Base-by-base conservation (phyloP, 164 flowering plant genomes). In the Chimonanthus salicifolius region DNA sequence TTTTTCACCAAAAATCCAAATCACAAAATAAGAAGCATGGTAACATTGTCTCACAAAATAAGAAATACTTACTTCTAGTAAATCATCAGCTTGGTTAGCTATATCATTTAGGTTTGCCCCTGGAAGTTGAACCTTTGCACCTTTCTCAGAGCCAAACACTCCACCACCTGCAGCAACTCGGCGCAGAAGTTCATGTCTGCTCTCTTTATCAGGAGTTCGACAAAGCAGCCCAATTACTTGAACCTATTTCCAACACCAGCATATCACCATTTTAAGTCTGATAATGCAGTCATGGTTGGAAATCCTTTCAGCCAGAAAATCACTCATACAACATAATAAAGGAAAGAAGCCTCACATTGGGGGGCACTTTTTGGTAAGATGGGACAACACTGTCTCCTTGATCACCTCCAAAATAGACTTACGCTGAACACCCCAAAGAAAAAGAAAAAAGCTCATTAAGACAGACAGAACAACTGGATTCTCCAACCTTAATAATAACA, bases 141-240 rank as follows among this genome's bases (percentile, higher is more conserved):
- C 90, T 69, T 89, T 84, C 72, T 87, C 84, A 75, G 86, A 69
- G 80, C 87, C 67, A 75, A 92, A 91, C 51, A 78, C 92, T 74
- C 99, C 98, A 74, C 99, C 99, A 75, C 98, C 98, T 20, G 87
- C 96, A 79, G 97, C 98, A n/a, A 95, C 99, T 76, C 96, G 86
- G 51, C 99, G 87, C 58, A 95, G 80, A 49, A 92, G 75, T 81
- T 95, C 99, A 67, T 89, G 89, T 75, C 99, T 92, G 85, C 99
- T 92, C 33, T 91, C 98, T 77, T 91, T 95, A 49, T 80, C 69
- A 58, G 98, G 97, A 64, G 99, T 95, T 81, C 93, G 83, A 79
- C 97, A 95, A 21, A 95, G 97, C 68, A 95, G 75, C 64, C 97
- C 97, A 80, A 95, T 74, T 70, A 92, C 99, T 87, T 95, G 99